Evolutionary conservation across 768 basidiomycete genomes (phyloP), one percentile per base, ranked within the genome.

Genomic region (Agaricus subrufescens): DNA sequence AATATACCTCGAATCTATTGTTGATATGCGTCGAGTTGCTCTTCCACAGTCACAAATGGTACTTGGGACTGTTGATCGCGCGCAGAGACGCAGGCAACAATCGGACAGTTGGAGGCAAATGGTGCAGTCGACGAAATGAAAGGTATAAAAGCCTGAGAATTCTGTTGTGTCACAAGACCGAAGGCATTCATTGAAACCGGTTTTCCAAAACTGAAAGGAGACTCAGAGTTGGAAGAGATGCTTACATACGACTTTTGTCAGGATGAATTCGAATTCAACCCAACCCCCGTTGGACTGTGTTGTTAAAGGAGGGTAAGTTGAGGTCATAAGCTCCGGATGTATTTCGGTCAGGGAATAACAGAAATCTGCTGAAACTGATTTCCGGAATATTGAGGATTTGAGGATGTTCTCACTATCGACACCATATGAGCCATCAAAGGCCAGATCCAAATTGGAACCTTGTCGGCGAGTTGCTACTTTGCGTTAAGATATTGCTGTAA

Each of bases 331-430:
- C 56, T 34, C 70, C 78, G 60, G 85, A 87, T 37, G 67, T 64
- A 58, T 81, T 75, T 65, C 87, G 87, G 62, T 89, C 85, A 19
- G 87, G 86, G 76, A 87, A 87, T 26, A 86, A 60, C 56, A 81
- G 83, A 75, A 85, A 85, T 14, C 81, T 74, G 31, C 75, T 70
- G 60, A 85, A 86, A 5, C 76, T 78, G 58, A 88, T 81, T 10
- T 77, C 40, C 0, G 81, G 81, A 55, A 84, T 83, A 58, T n/a
- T n/a, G n/a, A n/a, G n/a, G n/a, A n/a, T n/a, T 68, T 80, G 53
- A 75, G 58, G 50, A 88, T 83, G 58, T 87, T 87, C 61, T 84
- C 80, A 54, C 78, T 81, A 64, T 89, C 86, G n/a, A 87, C 83
- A 34, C 85, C 85, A 37, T 72, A 71, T n/a, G 82, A 75, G 1